Evolutionary conservation across 352 stramenopile species (phyloP), one percentile per base, ranked within the genome.

Genomic region (Thraustochytrium sp.): DNA sequence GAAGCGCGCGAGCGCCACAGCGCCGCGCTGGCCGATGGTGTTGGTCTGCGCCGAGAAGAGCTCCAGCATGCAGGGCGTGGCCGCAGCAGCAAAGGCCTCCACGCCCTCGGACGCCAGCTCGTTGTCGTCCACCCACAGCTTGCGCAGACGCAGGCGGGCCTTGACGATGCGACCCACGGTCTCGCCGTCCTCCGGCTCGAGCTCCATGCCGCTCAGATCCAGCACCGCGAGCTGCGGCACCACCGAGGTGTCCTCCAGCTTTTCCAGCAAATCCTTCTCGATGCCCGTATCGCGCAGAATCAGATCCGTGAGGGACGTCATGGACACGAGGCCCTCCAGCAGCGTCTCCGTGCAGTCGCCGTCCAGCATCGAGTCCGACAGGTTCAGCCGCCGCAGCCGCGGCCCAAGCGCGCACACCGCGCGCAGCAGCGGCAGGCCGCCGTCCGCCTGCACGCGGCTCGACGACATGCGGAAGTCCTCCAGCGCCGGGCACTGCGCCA

Each of bases 301-400:
- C 18, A 97, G 86, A 76, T 95, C 91, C 21, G 88, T 85, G 26
- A 98, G 87, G 64, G 42, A 75, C 31, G 88, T 88, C 87, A 94
- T 91, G 26, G 84, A 85, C 31, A 85, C 86, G 23, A 98, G 88
- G n/a, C 91, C 92, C 56, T 87, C 88, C 16, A 92, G 93, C 55
- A 98, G 92, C 16, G 90, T 85, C 5, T 89, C 91, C 29, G 80
- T 86, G 42, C 93, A 94, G 55, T 94, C 91, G 2, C 88, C 90
- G 36, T 92, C 93, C 86, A 98, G 97, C 53, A 92, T 96, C 86
- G 97, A 98, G 88, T 98, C 95, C 82, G 92, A 95, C 46, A 98
- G 85, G 83, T 98, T 94, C 36, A 98, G 85, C 64, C 89, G 90
- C 86, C 93, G 90, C 11, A 97, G 86, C 55, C 90, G 88, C 64